These are phyloP conservation scores for Penicillium cinerascens DNA, from an alignment of 495 filamentous ascomycete genomes.

Conservation along the genomic window DNA sequence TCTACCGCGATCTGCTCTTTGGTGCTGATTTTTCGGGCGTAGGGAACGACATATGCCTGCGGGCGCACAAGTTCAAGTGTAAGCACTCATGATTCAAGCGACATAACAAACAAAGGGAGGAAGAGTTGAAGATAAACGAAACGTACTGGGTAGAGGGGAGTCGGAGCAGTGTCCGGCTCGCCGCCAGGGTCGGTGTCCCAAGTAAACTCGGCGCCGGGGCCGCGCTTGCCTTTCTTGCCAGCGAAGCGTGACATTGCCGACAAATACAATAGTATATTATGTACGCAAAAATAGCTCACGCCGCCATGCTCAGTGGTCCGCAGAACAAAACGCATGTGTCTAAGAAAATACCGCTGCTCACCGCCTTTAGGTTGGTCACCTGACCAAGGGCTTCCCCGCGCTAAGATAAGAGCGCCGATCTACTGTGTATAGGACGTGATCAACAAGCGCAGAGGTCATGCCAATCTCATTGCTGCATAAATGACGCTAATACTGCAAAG, in stretches of 20 bases:
- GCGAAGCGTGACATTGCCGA: conserved; percentile 37
- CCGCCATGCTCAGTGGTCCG: conserved; percentile 9
- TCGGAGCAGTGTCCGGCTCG: conserved; percentile 40
- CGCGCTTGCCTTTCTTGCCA: conserved; percentile 30
- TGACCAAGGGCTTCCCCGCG: conserved; percentile 2
- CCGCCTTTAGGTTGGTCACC: neutral
- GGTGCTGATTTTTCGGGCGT: conserved; percentile 26
- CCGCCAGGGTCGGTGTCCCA: conserved; percentile 40
- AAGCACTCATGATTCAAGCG: neutral
- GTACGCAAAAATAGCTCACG: neutral
- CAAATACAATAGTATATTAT: neutral
- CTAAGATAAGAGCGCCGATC: conserved; percentile 11
- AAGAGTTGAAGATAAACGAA: neutral
- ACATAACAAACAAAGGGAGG: neutral
- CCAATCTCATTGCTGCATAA: too few relatives aligned
- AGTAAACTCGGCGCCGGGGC: conserved; percentile 41
- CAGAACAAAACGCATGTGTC: neutral
- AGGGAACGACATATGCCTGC: conserved; percentile 42
- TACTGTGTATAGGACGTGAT: too few relatives aligned
- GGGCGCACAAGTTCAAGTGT: neutral
- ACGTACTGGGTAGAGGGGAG: conserved; percentile 43
- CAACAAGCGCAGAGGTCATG: too few relatives aligned
- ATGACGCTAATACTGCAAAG: too few relatives aligned
- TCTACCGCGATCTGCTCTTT: conserved; percentile 41
- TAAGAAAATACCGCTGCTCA: conserved; percentile 15